These are phyloP conservation scores for Pterula multifida DNA, from an alignment of 1,284 basidiomycete genomes.

Conservation along the genomic window DNA sequence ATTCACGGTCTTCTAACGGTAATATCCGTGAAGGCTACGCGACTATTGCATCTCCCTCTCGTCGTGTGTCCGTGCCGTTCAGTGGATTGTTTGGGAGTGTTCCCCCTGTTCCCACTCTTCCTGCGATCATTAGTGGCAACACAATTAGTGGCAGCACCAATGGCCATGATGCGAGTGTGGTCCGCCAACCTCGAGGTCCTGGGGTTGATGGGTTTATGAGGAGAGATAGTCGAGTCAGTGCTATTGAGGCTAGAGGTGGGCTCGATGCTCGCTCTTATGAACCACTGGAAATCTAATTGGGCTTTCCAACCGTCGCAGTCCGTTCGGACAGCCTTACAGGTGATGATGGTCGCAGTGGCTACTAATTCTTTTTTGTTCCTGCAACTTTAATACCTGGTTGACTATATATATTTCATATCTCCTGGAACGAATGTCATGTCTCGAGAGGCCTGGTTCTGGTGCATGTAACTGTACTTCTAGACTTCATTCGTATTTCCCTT, in stretches of 20 bases:
- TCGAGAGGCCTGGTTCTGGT: not conserved
- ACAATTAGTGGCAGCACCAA: conserved; percentile 29
- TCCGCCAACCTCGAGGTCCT: conserved; percentile 73
- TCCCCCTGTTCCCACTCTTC: conserved; percentile 70
- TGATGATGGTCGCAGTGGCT: conserved; percentile 24
- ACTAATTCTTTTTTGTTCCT: conserved; percentile 2
- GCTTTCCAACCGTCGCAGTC: conserved; percentile 14
- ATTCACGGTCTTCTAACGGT: conserved; percentile 76
- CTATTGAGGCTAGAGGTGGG: conserved; percentile 49
- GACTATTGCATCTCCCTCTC: conserved; percentile 74
- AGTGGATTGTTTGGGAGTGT: conserved; percentile 50
- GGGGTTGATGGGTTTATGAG: conserved; percentile 57
- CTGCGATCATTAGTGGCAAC: conserved; percentile 36
- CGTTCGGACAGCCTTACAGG: conserved; percentile 32
- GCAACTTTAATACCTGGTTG: conserved; percentile 2
- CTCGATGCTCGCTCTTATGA: conserved; percentile 75
- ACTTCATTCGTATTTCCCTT: not conserved
- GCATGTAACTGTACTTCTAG: conserved; percentile 2
- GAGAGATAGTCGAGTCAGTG: conserved; percentile 47
- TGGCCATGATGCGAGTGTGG: conserved; percentile 41
- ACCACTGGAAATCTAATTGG: conserved; percentile 64
- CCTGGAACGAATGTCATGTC: conserved; percentile 1
- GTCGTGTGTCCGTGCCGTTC: conserved; percentile 60
- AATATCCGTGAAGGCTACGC: conserved; percentile 87
- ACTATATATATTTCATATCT: conserved; percentile 4